Conservation (phyloP, 1,284 basidiomycete genomes). For the Naganishia albida region DNA sequence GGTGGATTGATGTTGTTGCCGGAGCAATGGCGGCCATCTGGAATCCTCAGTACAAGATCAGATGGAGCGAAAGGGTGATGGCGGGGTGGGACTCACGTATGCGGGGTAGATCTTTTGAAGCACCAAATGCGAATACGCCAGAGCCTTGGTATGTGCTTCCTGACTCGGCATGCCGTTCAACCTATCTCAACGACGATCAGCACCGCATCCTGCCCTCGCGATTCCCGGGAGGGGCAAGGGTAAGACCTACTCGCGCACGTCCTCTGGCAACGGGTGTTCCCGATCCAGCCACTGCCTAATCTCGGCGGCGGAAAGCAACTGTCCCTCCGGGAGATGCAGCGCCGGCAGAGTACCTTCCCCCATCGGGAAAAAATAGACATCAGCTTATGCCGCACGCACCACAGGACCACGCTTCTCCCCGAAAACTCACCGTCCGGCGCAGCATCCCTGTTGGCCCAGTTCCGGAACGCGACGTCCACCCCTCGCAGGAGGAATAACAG, state of each 20-base stretch:
- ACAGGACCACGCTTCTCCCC: not conserved
- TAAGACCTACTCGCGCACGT: slow-evolving; percentile 28
- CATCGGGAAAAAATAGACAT: not conserved
- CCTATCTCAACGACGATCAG: not conserved
- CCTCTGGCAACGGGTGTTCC: slow-evolving; percentile 28
- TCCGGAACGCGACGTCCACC: slow-evolving; percentile 39
- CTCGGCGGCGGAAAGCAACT: slow-evolving; percentile 22
- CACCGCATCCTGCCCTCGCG: not conserved
- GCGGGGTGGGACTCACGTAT: slow-evolving; percentile 16
- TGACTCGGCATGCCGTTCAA: slow-evolving; percentile 33
- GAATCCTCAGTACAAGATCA: not conserved
- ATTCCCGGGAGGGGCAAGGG: too few relatives aligned
- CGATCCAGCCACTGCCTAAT: slow-evolving; percentile 32
- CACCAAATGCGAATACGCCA: slow-evolving; percentile 33
- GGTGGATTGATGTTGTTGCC: slow-evolving; percentile 17
- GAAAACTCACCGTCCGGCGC: slow-evolving; percentile 43
- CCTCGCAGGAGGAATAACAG: slow-evolving; percentile 41
- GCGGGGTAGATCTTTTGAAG: slow-evolving; percentile 33
- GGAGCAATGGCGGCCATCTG: slow-evolving; percentile 16
- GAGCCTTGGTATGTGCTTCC: slow-evolving; percentile 31
- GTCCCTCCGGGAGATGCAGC: slow-evolving; percentile 11
- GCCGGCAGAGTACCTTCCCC: slow-evolving; percentile 26
- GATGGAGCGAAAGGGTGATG: not conserved
- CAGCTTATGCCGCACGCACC: not conserved
- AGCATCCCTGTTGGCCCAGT: slow-evolving; percentile 43